Conservation (phyloP, 768 basidiomycete genomes). For the Suillus plorans region DNA sequence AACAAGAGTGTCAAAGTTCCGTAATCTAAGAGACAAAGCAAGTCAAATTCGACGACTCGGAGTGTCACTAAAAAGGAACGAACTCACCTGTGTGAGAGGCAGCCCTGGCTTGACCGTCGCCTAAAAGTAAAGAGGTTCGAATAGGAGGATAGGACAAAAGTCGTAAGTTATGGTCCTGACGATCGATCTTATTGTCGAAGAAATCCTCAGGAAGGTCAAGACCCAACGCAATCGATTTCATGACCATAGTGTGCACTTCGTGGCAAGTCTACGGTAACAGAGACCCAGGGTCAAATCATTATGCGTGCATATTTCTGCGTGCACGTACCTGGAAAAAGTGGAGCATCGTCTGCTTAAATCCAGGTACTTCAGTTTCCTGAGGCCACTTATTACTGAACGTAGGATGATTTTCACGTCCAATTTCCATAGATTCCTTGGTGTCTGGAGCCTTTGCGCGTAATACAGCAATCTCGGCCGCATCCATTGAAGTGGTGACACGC, state of each 20-base stretch:
- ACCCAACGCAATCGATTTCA: conserved; percentile 86
- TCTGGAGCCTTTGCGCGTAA: conserved; percentile 78
- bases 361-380: conserved; percentile 55
- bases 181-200: conserved; percentile 74
- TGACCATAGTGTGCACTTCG: conserved; percentile 68
- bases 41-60: background rate
- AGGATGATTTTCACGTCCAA: conserved; percentile 80
- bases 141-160: conserved; percentile 83
- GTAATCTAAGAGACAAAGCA: conserved; percentile 50
- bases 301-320: background rate
- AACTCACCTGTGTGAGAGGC: conserved; percentile 73
- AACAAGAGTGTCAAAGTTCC: conserved; percentile 82
- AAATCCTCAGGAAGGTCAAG: conserved; percentile 69
- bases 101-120: conserved; percentile 74
- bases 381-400: conserved; percentile 85
- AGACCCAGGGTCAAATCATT: conserved; percentile 9
- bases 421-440: conserved; percentile 86
- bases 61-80: background rate
- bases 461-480: conserved; percentile 69
- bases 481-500: conserved; percentile 64
- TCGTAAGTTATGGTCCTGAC: conserved; percentile 79
- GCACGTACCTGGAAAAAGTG: conserved; percentile 64
- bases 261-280: conserved; percentile 59
- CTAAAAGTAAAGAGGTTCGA: conserved; percentile 50
- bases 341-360: conserved; percentile 72